Base-by-base conservation (phyloP, 2,329 filamentous ascomycete genomes). In the Pseudogymnoascus sp. region DNA sequence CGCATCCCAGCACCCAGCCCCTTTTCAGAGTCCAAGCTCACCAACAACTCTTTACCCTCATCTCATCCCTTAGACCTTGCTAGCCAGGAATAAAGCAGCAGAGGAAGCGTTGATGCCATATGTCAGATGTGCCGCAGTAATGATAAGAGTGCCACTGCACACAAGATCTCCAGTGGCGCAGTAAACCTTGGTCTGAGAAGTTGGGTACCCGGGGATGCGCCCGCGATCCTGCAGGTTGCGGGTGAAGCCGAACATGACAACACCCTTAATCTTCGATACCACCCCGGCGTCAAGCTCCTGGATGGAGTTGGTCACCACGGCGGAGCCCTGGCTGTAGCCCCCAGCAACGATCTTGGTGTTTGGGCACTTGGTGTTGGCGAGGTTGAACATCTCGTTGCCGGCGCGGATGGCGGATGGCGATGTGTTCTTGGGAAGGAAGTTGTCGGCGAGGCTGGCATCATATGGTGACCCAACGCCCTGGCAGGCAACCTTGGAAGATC, bases 151-250 rank as follows among this genome's bases (percentile, higher is more conserved):
- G 33, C 79, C 76, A 3, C 68, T 59, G 61, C 80, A 83, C 5
- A 83, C 79, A 8, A 75, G 70, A 63, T 83, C 80, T 0, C 76
- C 79, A 3, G 63, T 48, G 28, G 77, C 74, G 61, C 80, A 82
- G 35, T 77, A 75, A 18, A 78, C 76, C 65, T 77, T 62, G 2
- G 69, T 65, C 59, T 71, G 60, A 37, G 61, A 62, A 28, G 64
- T 57, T 5, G 66, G 67, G 57, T 71, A 72, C 10, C 67, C 67
- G 7, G 71, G 71, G n/a, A 75, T 67, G 26, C 63, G 61, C 0
- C 68, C 69, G 1, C 61, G 60, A 57, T 74, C 71, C 63, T 73
- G 71, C 19, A 63, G 28, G 66, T 70, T 73, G 65, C 71, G 68
- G 15, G 75, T 76, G 62, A 76, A 74, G 1, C 76, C 76, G 59